These are phyloP conservation scores for Lipomyces chichibuensis DNA, from an alignment of 805 yeast species.

Conservation along the genomic window DNA sequence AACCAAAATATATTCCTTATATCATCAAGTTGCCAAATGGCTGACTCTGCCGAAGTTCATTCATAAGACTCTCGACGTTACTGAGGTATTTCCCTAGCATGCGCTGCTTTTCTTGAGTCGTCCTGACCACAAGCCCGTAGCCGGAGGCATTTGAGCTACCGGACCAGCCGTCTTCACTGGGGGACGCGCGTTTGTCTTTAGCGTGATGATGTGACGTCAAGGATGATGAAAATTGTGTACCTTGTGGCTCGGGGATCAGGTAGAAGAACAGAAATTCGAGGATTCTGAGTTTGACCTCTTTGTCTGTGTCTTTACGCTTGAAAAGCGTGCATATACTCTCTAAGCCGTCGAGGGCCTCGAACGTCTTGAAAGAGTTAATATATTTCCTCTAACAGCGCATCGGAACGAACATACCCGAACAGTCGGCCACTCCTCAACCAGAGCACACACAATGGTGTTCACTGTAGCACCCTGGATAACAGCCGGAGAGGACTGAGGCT, in stretches of 20 bases:
- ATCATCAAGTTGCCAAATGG: conserved; percentile 51
- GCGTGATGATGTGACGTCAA: conserved; percentile 1
- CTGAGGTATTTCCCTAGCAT: conserved; percentile 50
- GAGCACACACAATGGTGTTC: conserved; percentile 59
- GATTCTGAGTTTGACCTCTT: conserved; percentile 62
- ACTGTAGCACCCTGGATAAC: conserved; percentile 49
- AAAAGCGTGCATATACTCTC: conserved; percentile 54
- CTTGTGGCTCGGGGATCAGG: conserved; percentile 59
- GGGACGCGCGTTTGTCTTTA: not conserved
- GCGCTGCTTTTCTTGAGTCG: conserved; percentile 52
- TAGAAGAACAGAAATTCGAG: conserved; percentile 73
- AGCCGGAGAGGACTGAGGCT: conserved; percentile 17
- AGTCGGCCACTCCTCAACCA: conserved; percentile 60
- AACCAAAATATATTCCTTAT: not conserved
- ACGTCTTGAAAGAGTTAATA: conserved; percentile 39
- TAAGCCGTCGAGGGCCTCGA: conserved; percentile 63
- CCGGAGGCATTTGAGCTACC: not conserved
- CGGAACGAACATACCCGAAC: conserved; percentile 47
- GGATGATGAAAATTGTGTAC: conserved; percentile 9
- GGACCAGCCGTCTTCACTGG: not conserved
- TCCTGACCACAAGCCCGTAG: conserved; percentile 29
- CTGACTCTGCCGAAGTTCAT: conserved; percentile 51
- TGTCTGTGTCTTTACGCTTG: conserved; percentile 48
- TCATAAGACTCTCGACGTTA: conserved; percentile 52
- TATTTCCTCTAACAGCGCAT: not conserved